Evolutionary conservation across 1,284 basidiomycete species (phyloP), one percentile per base, ranked within the genome.

Genomic region (Leccinum subatratum): DNA sequence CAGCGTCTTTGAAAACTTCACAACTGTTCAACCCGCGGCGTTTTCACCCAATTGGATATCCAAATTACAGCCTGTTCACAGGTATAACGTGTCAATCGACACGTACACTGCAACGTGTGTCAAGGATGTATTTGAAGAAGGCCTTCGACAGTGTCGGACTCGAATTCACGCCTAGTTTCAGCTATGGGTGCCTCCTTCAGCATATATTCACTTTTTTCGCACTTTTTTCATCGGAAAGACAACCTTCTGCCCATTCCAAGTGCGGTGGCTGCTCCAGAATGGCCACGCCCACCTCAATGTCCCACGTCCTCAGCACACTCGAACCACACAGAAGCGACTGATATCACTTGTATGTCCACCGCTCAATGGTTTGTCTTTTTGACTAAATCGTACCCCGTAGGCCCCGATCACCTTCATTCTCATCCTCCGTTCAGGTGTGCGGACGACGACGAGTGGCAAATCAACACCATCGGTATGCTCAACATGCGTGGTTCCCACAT

Each of bases 331-430:
- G 63, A 65, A 28, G 37, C 28, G 30, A 64, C 62, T 6, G 28
- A 42, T 8, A 18, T 18, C 30, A 63, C 37, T 64, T 63, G 63
- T 64, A 65, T 22, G 63, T 34, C 9, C 18, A 30, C 25, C 18
- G 22, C 39, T 34, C 32, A 18, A 14, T 14, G 20, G 20, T 61
- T 45, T 18, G 5, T 6, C 20, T 16, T 57, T 64, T 32, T 64
- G 11, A 6, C 37, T 16, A 4, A 9, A 22, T 9, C 6, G 12
- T 28, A 28, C 12, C 30, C 30, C n/a, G 16, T 20, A 64, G 42
- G 6, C 63, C 12, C 45, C 8, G 22, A 57, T 16, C 63, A 66
- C 12, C 4, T 37, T 6, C 16, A 34, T 32, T 18, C 22, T 4
- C 63, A 57, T 16, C 11, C 32, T 2, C 30, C 58, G 30, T 11